Base-by-base conservation (phyloP, 139 green algal genomes). In the Nannochloris sp. region DNA sequence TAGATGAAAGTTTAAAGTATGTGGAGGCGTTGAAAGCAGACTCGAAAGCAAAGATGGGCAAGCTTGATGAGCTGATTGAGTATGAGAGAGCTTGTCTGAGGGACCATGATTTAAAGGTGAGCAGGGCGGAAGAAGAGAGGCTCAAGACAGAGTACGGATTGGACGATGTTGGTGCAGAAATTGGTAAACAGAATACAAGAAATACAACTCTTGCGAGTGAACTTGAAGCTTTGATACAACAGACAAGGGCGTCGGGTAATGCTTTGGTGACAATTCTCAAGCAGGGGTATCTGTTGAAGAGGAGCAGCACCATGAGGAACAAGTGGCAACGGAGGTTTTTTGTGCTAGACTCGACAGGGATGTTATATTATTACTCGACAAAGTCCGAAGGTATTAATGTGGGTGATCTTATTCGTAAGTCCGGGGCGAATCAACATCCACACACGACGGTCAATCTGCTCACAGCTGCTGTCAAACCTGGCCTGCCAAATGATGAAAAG, bases 251-350 rank as follows among this genome's bases (percentile, higher is more conserved):
- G 46, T 73, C 40, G 29, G 44, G 61, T 14, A 73, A 73, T 6
- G 36, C 25, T 4, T 36, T 79, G 29, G 61, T 85, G 40, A 82
- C 66, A 5, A 58, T 79, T n/a, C 63, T 88, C n/a, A 79, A 78
- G 53, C 82, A 93, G 78, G 69, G 65, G 10, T 50, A 45, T 20
- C 23, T 36, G 37, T 28, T 65, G 20, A 65, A 61, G 37, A 23
- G 72, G 57, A 69, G 40, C 26, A 71, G 56, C 56, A 77, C 80
- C 58, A 73, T 84, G 57, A 67, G 71, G 29, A 61, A 57, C 4
- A 83, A 91, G 36, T 95, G 82, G 83, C 90, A 93, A 73, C 74
- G 84, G 33, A 77, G 90, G 30, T 96, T 90, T 77, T 96, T 96
- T 63, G 84, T 95, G 44, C 74, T 96, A 23, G 90, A 96, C 78